These are phyloP conservation scores for Aureobasidium vineae DNA, from an alignment of 2,329 filamentous ascomycete genomes.

Conservation along the genomic window DNA sequence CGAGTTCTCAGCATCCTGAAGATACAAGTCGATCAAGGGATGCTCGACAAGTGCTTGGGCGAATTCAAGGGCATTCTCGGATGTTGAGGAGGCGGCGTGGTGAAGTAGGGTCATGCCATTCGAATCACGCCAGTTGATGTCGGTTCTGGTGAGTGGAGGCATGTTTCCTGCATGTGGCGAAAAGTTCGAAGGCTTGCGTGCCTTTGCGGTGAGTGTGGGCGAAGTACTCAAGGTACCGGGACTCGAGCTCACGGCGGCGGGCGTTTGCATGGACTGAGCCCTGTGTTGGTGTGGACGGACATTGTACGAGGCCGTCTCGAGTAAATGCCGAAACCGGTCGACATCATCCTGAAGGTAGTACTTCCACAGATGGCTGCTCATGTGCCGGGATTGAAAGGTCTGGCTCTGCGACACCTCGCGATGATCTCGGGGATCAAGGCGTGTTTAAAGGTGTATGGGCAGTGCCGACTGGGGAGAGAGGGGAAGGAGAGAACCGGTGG, in stretches of 20 bases:
- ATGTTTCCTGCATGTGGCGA: slow-evolving; percentile 45
- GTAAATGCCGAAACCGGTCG: slow-evolving; percentile 85
- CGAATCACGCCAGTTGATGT: slow-evolving; percentile 82
- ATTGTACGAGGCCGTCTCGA: slow-evolving; percentile 68
- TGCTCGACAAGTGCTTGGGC: slow-evolving; percentile 77
- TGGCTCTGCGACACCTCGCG: slow-evolving; percentile 71
- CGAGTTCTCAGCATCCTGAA: slow-evolving; percentile 84
- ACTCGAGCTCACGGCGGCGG: slow-evolving; percentile 41
- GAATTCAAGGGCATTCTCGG: slow-evolving; percentile 68
- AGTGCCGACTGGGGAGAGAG: slow-evolving; percentile 47
- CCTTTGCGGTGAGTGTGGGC: slow-evolving; percentile 43
- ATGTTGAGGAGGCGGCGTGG: slow-evolving; percentile 74
- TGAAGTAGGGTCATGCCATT: slow-evolving; percentile 80
- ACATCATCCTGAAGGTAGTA: slow-evolving; percentile 97
- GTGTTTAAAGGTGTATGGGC: slow-evolving; percentile 74
- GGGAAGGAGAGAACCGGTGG: background rate
- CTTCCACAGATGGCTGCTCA: slow-evolving; percentile 98
- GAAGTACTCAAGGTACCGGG: slow-evolving; percentile 50
- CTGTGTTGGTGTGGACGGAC: slow-evolving; percentile 39
- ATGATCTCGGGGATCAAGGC: slow-evolving; percentile 86
- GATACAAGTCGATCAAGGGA: slow-evolving; percentile 78
- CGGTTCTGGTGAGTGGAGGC: slow-evolving; percentile 55
- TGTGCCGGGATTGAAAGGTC: slow-evolving; percentile 56
- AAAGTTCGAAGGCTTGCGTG: slow-evolving; percentile 32
- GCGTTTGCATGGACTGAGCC: slow-evolving; percentile 30